These are phyloP conservation scores for Neurospora sp. DNA, from an alignment of 495 filamentous ascomycete genomes.

Conservation along the genomic window DNA sequence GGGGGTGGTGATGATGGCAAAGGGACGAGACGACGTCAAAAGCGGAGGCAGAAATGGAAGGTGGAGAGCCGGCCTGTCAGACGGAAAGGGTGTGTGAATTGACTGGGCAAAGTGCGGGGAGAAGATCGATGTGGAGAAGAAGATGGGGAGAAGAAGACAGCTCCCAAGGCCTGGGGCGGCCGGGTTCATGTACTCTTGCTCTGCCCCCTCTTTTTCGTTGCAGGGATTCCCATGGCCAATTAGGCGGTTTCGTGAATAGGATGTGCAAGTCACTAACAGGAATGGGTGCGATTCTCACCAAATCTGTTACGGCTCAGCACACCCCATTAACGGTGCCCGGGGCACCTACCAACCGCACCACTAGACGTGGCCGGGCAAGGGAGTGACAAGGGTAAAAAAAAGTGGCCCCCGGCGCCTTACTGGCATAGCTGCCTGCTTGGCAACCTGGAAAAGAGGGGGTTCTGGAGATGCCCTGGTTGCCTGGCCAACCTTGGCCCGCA, in stretches of 20 bases:
- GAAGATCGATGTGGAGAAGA: background rate
- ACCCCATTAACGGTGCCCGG: background rate
- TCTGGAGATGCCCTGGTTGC: too few species aligned
- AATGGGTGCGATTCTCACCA: background rate
- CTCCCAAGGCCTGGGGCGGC: background rate
- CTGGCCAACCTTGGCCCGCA: too few species aligned
- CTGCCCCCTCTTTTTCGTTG: background rate
- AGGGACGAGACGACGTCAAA: background rate
- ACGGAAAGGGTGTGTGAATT: background rate
- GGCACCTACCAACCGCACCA: too few species aligned
- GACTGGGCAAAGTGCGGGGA: too few species aligned
- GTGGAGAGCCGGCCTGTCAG: background rate
- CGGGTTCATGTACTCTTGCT: background rate
- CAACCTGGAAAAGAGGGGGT: too few species aligned
- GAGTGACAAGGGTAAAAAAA: too few species aligned
- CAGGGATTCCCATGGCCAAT: background rate
- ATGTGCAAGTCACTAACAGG: background rate
- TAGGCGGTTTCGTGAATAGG: background rate
- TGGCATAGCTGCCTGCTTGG: too few species aligned
- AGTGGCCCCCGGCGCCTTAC: too few species aligned
- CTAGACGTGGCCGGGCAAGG: background rate
- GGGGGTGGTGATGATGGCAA: background rate
- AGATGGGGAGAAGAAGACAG: background rate
- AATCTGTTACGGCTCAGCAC: background rate
- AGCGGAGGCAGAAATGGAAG: background rate